Evolutionary conservation across 805 yeast genomes (phyloP).

Genomic region (Saturnispora bothae): DNA sequence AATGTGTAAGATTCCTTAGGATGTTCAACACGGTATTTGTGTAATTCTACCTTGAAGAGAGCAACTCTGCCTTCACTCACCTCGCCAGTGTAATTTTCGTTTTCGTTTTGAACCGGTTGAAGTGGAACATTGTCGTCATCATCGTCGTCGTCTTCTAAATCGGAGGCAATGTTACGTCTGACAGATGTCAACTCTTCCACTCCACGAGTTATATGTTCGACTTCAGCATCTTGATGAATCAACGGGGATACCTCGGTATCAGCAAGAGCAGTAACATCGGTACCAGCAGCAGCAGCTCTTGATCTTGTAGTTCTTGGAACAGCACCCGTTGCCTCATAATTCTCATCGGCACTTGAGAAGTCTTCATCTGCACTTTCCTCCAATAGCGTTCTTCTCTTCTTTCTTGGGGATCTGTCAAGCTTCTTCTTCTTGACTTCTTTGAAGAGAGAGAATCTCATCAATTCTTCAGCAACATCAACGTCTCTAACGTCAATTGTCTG

Average conservation of each 20-base stretch:
- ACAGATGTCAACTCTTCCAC: constrained; percentile 15
- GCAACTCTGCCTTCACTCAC: constrained; percentile 42
- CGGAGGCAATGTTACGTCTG: constrained; percentile 1
- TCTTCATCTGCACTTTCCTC: constrained; percentile 8
- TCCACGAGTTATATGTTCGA: constrained; percentile 18
- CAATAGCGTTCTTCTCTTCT: constrained; percentile 24
- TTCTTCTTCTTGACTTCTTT: constrained; percentile 40
- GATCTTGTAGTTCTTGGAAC: constrained; percentile 13
- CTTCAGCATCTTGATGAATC: constrained; percentile 20
- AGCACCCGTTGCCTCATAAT: constrained; percentile 11
- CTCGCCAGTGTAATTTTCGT: constrained; percentile 20
- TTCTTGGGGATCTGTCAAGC: constrained; percentile 27
- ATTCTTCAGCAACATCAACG: constrained; percentile 75
- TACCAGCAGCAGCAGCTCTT: constrained; percentile 1
- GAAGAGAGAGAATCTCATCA: constrained; percentile 78
- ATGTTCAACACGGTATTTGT: constrained; percentile 31
- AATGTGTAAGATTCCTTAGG: constrained; percentile 28
- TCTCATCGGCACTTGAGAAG: constrained; percentile 11
- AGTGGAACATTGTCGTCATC: constrained; percentile 9
- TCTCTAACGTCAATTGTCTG: constrained; percentile 64
- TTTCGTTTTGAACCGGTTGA: constrained; percentile 14
- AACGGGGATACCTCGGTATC: too few relatives aligned
- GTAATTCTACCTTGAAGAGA: constrained; percentile 36
- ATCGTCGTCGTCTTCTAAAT: constrained; percentile 2
- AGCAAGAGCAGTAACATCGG: too few relatives aligned